These are phyloP conservation scores for Amanita phalloides DNA, from an alignment of 768 basidiomycete species.

Conservation along the genomic window DNA sequence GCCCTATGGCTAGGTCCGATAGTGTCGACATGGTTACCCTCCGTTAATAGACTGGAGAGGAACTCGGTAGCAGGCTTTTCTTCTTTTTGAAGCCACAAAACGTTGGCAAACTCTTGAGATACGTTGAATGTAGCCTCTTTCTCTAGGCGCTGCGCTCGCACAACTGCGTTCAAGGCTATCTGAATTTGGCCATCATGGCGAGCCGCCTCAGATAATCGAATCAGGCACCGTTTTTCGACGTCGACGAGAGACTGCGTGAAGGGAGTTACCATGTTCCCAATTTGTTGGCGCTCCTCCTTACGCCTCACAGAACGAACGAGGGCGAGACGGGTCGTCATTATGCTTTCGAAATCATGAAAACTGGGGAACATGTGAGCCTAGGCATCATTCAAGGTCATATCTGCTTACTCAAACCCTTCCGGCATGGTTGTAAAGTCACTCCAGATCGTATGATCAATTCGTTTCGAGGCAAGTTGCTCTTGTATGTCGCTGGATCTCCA, in stretches of 20 bases:
- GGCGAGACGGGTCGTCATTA: constrained; percentile 74
- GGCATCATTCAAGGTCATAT: not conserved
- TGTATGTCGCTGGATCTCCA: constrained; percentile 41
- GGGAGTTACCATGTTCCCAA: constrained; percentile 58
- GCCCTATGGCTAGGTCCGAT: constrained; percentile 19
- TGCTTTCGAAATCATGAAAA: constrained; percentile 63
- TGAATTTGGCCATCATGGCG: constrained; percentile 59
- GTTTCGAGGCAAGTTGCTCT: constrained; percentile 20
- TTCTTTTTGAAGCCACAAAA: constrained; percentile 84
- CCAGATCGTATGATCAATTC: constrained; percentile 24
- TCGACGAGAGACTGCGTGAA: constrained; percentile 38
- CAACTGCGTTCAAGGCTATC: constrained; percentile 77
- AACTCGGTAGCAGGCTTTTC: constrained; percentile 74
- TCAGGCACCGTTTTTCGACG: constrained; percentile 60
- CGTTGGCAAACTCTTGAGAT: constrained; percentile 77
- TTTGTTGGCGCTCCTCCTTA: constrained; percentile 63
- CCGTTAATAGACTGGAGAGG: constrained; percentile 29
- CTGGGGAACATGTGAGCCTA: constrained; percentile 25
- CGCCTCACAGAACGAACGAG: constrained; percentile 63
- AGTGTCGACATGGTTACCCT: constrained; percentile 8
- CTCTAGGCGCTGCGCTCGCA: constrained; percentile 61
- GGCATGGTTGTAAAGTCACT: constrained; percentile 36
- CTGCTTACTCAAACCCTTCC: constrained; percentile 55
- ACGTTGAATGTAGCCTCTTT: constrained; percentile 34
- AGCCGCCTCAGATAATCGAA: constrained; percentile 64